These are phyloP conservation scores for Acorus calamus DNA, from an alignment of 106 monocot genomes.

Conservation along the genomic window DNA sequence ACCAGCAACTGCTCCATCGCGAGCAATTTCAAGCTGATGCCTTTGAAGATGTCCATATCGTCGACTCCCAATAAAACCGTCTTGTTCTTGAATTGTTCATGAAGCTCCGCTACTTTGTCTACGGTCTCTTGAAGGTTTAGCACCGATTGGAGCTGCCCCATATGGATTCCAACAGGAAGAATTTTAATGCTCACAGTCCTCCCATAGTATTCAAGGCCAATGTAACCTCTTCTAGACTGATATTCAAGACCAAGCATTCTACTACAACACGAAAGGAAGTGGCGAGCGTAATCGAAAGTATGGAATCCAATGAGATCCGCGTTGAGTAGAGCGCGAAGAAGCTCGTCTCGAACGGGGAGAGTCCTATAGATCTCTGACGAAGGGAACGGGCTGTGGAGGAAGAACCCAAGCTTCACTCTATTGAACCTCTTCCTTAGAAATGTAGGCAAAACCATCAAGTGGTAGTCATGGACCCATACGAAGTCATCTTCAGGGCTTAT, in stretches of 20 bases:
- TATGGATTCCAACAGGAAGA: conserved; percentile 41
- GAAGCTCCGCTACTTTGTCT: conserved; percentile 27
- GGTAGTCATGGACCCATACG: conserved; percentile 53
- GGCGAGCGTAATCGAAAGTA: conserved; percentile 48
- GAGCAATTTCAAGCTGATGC: conserved; percentile 46
- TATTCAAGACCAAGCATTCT: conserved; percentile 47
- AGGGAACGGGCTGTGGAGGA: conserved; percentile 47
- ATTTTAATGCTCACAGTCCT: conserved; percentile 50
- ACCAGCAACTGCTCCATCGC: conserved; percentile 45
- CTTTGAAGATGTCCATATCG: conserved; percentile 53
- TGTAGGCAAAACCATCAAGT: conserved; percentile 43
- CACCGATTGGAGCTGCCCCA: conserved; percentile 33
- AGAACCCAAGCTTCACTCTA: conserved; percentile 45
- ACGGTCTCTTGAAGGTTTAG: conserved; percentile 29
- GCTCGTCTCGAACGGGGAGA: conserved; percentile 44
- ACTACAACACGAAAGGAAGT: conserved; percentile 49
- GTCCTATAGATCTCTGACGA: conserved; percentile 47
- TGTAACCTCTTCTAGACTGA: conserved; percentile 42
- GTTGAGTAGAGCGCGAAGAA: conserved; percentile 43
- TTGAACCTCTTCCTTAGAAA: conserved; percentile 44
- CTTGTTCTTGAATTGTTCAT: conserved; percentile 23
- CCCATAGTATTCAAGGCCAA: conserved; percentile 47
- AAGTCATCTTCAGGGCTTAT: conserved; percentile 42
- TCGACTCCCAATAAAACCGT: conserved; percentile 39
- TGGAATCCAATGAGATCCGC: conserved; percentile 46